phyloP scores from a whole-genome alignment of 2,329 filamentous ascomycete species.

The Colletotrichum sp. region DNA sequence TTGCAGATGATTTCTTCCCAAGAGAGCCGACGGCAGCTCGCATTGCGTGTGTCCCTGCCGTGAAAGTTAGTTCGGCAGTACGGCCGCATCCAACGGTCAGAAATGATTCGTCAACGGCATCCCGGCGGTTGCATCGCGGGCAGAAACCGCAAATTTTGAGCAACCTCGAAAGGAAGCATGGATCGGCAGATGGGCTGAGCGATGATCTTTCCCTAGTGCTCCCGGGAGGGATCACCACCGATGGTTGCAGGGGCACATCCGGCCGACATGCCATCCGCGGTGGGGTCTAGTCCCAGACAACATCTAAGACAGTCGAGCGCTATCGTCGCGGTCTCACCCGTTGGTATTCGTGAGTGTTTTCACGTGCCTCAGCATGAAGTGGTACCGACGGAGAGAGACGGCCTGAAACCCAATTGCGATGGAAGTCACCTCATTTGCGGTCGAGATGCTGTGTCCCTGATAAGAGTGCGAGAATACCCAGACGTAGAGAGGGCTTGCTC shows the following conservation, averaged over 20 bases:
- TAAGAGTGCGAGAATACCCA: neutral
- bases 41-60: neutral
- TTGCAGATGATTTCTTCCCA: neutral
- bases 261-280: neutral
- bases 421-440: neutral
- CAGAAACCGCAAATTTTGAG: neutral
- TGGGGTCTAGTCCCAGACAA: neutral
- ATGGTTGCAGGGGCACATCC: neutral
- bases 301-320: constrained; percentile 3
- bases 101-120: neutral
- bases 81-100: neutral
- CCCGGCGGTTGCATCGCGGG: neutral
- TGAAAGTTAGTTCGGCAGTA: neutral
- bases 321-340: neutral
- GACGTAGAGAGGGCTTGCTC: neutral
- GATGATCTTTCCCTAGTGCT: neutral
- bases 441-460: neutral
- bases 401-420: neutral
- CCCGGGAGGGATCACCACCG: neutral
- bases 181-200: neutral
- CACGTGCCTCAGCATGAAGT: neutral
- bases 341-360: neutral
- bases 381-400: neutral
- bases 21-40: neutral
- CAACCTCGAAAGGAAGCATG: neutral